Base-by-base conservation (phyloP, 2,329 filamentous ascomycete species). In the Thermothelomyces thermophilus region DNA sequence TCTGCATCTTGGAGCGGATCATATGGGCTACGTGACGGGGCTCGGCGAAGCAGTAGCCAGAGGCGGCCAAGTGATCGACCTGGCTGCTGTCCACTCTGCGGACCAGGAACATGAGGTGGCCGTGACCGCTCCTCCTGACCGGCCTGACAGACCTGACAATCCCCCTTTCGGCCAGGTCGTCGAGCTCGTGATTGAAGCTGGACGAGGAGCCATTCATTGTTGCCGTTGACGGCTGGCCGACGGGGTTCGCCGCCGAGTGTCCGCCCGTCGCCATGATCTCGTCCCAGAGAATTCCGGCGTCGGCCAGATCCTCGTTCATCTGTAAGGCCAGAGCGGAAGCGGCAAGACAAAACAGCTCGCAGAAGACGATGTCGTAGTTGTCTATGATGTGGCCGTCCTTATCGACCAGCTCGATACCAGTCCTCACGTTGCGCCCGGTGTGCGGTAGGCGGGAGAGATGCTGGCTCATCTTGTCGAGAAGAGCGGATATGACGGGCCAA, bases 271-370 rank as follows among this genome's bases (percentile, higher is more conserved):
- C 73, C 19, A 90, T 68, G 6, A 93, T 84, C 57, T 88, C 82
- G 55, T 91, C 85, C 70, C 86, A 91, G 1, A 93, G 70, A 9
- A 80, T 72, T 5, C 88, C 88, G 7, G 86, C 67, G 3, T 81
- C 73, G 6, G 77, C 73, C 2, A 91, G 68, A 3, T 77, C 74
- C 36, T 79, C 77, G 52, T 80, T 79, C 55, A 90, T 72, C 46
- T 80, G 77, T 11, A 78, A 73, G 1, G 89, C 86, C 7, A 95
- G 76, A n/a, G 83, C 79, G 5, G 82, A 74, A 1, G 89, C 88
- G 2, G 88, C 85, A 9, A 88, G 74, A 61, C 87, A 94, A 65
- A 94, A 95, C 9, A 90, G 74, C 62, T 94, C 87, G 20, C 87
- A 82, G 64, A 95, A 90, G 1, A 90, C 74, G 14, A 83, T 71